Percentiles rank a stretch among this genome's conserved stretches.
These are phyloP conservation scores for Tricharina praecox DNA, from an alignment of 495 filamentous ascomycete species.

Conservation along the genomic window DNA sequence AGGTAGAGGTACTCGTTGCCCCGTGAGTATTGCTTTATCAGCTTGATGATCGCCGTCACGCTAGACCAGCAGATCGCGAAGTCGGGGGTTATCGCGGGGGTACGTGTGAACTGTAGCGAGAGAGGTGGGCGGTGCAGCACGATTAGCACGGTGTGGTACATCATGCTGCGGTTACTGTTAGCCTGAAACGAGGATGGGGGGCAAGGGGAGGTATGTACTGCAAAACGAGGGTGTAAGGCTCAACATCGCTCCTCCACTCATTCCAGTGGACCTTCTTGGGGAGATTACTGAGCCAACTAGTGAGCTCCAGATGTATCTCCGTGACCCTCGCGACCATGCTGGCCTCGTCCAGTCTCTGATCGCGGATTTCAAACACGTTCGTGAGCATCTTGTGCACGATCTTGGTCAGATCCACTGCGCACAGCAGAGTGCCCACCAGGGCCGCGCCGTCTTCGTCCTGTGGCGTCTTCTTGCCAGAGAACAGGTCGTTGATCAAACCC, in stretches of 20 bases:
- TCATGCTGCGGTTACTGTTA: constrained; percentile 19
- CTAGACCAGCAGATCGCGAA: constrained; percentile 28
- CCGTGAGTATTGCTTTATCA: constrained; percentile 21
- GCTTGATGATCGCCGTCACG: constrained; percentile 23
- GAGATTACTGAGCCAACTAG: constrained; percentile 24
- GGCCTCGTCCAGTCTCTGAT: constrained; percentile 16
- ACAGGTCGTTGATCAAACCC: constrained; percentile 1
- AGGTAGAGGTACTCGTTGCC: constrained; percentile 24
- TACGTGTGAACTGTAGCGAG: constrained; percentile 15
- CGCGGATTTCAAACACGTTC: constrained; percentile 27
- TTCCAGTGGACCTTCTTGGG: constrained; percentile 27
- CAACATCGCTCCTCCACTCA: constrained; percentile 25
- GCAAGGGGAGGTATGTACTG: constrained; percentile 19
- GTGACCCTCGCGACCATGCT: constrained; percentile 21
- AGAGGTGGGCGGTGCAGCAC: constrained; percentile 27
- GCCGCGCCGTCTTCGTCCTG: constrained; percentile 25
- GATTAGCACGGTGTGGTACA: constrained; percentile 27
- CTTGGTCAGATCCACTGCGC: constrained; percentile 25
- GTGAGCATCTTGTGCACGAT: constrained; percentile 29
- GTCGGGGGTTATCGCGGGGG: constrained; percentile 17
- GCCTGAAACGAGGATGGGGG: background rate
- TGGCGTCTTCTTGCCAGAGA: constrained; percentile 10
- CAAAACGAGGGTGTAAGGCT: constrained; percentile 24
- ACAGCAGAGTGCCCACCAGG: constrained; percentile 22
- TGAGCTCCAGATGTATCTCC: constrained; percentile 26